Evolutionary conservation across 2,329 filamentous ascomycete species (phyloP), one percentile per base, ranked within the genome.

Genomic region (Ascochyta pisi): DNA sequence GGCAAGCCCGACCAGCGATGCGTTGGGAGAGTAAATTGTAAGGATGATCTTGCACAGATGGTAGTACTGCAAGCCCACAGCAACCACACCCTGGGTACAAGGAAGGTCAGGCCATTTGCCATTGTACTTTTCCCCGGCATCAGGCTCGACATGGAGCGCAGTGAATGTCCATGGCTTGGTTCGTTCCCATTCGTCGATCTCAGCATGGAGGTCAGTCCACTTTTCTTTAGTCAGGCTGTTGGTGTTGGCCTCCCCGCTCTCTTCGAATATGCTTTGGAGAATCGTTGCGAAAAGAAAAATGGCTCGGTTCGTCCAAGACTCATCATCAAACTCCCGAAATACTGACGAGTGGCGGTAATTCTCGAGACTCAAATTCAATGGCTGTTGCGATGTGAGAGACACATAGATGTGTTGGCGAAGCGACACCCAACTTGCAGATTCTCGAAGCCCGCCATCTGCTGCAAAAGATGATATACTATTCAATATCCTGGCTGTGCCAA

Each of bases 351-450:
- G 65, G 19, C 62, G 64, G 47, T 71, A 73, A 42, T 70, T 73
- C 1, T 69, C 64, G 2, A 75, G 62, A 27, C 65, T 68, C 6
- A 73, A 61, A 16, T 68, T 68, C 10, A 76, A 54, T 2, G 69
- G 65, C 9, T 73, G 67, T 54, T 74, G 73, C 6, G 67, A 73
- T 4, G 69, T 73, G 6, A 79, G 58, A 6, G 71, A 74, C 0
- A 78, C 70, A 58, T 78, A 78, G 10, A 78, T 75, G 33, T 77
- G 74, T 55, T 79, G 76, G 6, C 76, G 68, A 24, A 79, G 65
- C 27, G 75, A 77, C 0, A 78, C 71, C 76, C 75, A 78, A 45
- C 69, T 72, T 1, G 76, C 74, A 0, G 76, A 75, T 43, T 79
- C 77, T 5, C 76, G 72, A 7, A 79, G 64, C 1, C 76, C 76